A percentile compares a stretch with the other conserved stretches of the same genome.
Evolutionary conservation across 345 rosid species (phyloP).

Genomic region (Gossypium rotundifolium): DNA sequence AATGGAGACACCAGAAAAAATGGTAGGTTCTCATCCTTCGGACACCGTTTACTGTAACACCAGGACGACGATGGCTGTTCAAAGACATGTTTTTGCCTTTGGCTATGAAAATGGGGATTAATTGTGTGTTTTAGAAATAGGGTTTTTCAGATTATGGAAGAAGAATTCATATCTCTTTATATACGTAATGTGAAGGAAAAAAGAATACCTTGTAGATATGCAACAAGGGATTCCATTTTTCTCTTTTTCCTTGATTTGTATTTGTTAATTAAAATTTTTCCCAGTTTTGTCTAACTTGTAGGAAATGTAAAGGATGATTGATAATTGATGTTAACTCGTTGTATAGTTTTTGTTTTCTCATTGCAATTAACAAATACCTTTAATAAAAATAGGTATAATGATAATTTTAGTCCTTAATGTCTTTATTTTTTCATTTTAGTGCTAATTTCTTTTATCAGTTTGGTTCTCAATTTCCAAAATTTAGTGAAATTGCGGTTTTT

Average conservation of each 20-base stretch:
- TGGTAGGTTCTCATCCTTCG: conserved; percentile 60
- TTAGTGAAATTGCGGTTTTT: too few species aligned
- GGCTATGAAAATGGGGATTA: not conserved
- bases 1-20: conserved; percentile 61
- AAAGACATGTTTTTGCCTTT: not conserved
- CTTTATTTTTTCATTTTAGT: too few species aligned
- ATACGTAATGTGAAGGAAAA: not conserved
- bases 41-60: conserved; percentile 44
- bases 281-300: not conserved
- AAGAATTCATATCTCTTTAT: not conserved
- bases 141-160: not conserved
- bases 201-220: not conserved
- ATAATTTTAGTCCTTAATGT: too few species aligned
- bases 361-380: too few species aligned
- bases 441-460: too few species aligned
- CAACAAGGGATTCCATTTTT: not conserved
- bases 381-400: too few species aligned
- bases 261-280: not conserved
- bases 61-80: conserved; percentile 33
- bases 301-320: not conserved
- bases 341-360: not conserved
- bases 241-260: not conserved
- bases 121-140: not conserved
- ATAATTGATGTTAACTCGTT: not conserved
- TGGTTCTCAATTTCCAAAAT: too few species aligned